Conservation (phyloP, 1,284 basidiomycete species). For the Rhodotorula mucilaginosa region DNA sequence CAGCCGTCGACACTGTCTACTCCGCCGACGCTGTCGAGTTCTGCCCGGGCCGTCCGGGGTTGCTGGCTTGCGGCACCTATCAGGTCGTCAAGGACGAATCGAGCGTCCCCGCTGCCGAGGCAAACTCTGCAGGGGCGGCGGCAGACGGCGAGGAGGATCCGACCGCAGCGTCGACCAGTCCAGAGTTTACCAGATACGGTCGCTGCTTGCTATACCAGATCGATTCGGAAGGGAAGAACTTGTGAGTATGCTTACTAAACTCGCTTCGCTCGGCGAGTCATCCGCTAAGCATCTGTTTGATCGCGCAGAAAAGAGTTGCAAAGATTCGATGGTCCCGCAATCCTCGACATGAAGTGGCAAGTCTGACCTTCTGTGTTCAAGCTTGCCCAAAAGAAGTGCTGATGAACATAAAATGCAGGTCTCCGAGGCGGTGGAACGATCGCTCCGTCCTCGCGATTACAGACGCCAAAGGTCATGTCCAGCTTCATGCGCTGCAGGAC, state of each 20-base stretch:
- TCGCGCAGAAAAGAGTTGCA: constrained; percentile 62
- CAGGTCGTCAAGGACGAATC: constrained; percentile 50
- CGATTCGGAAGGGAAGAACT: constrained; percentile 43
- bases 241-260: constrained; percentile 42
- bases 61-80: constrained; percentile 89
- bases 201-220: constrained; percentile 68
- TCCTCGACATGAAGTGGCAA: constrained; percentile 92
- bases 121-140: constrained; percentile 43
- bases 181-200: constrained; percentile 57
- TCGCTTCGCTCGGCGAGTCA: neutral
- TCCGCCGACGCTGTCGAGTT: constrained; percentile 91
- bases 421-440: constrained; percentile 20
- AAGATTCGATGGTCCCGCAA: constrained; percentile 69
- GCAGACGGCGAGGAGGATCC: constrained; percentile 40
- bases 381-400: neutral
- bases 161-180: constrained; percentile 41
- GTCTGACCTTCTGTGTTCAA: constrained; percentile 9
- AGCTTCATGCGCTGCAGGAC: constrained; percentile 59
- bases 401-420: constrained; percentile 7
- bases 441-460: constrained; percentile 61
- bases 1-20: constrained; percentile 64
- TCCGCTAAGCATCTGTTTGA: neutral
- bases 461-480: constrained; percentile 76
- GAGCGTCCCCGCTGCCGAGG: neutral
- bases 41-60: constrained; percentile 65